Evolutionary conservation across 2,329 filamentous ascomycete species (phyloP).

Genomic region (Penicillium brasilianum): DNA sequence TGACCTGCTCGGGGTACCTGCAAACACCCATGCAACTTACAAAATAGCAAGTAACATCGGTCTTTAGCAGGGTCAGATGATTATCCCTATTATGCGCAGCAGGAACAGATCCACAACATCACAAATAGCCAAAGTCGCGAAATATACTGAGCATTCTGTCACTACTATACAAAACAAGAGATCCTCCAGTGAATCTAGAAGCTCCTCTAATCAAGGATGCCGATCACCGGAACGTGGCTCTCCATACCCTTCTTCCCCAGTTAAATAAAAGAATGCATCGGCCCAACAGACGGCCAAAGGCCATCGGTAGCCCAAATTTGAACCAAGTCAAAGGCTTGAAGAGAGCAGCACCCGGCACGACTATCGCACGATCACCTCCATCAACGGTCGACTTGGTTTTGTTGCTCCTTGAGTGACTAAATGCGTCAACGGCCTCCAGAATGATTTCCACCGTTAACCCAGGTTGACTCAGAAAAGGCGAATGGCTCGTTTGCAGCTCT

Average conservation of each 20-base stretch:
- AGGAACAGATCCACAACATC: neutral
- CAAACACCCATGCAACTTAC: too few species aligned
- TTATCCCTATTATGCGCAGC: neutral
- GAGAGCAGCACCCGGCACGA: conserved; percentile 15
- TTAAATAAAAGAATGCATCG: conserved; percentile 27
- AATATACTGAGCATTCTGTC: too few species aligned
- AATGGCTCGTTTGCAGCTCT: conserved; percentile 55
- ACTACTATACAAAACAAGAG: too few species aligned
- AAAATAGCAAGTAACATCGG: neutral
- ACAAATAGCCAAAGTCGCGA: neutral
- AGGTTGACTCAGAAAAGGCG: conserved; percentile 56
- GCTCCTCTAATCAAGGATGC: neutral
- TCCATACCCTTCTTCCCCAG: conserved; percentile 25
- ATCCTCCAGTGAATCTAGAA: too few species aligned
- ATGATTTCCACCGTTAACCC: conserved; percentile 48
- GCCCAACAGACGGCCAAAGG: conserved; percentile 30
- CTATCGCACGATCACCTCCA: conserved; percentile 5
- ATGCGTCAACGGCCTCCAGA: conserved; percentile 42
- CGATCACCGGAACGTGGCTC: neutral
- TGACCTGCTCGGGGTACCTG: too few species aligned
- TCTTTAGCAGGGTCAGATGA: neutral
- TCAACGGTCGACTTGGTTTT: neutral
- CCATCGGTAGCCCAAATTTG: conserved; percentile 30
- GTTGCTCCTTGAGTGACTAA: conserved; percentile 24
- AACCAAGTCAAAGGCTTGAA: conserved; percentile 30